phyloP scores from a whole-genome alignment of 1,284 basidiomycete genomes.

The Puccinia novopanici region DNA sequence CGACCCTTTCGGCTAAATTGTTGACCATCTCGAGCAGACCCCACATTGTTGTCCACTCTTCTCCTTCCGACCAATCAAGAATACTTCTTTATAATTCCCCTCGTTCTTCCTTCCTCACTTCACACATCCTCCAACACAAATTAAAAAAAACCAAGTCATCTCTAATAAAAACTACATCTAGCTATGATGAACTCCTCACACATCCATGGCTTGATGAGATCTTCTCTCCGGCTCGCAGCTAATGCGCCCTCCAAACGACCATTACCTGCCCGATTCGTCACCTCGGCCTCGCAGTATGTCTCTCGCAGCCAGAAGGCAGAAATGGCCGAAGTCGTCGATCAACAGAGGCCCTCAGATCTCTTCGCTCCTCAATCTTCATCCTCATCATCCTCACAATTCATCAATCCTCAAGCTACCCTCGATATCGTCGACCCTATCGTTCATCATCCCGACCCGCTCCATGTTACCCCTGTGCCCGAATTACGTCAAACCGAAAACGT shows the following conservation, averaged over 20 bases:
- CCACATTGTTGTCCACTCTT: background rate
- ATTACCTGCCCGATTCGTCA: conserved; percentile 5
- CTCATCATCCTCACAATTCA: background rate
- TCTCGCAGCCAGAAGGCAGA: conserved; percentile 10
- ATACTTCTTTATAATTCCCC: too few relatives aligned
- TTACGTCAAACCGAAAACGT: conserved; percentile 23
- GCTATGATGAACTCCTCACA: conserved; percentile 1
- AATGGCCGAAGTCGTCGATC: conserved; percentile 45
- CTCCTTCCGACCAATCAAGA: conserved; percentile 3
- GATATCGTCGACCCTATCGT: conserved; percentile 48
- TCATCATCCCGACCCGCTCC: conserved; percentile 48
- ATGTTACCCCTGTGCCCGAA: conserved; percentile 51
- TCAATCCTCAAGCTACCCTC: conserved; percentile 27
- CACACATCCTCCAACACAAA: too few relatives aligned
- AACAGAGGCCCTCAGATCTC: background rate
- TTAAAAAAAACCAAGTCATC: too few relatives aligned
- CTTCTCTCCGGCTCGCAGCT: background rate
- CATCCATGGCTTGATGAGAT: conserved; percentile 14
- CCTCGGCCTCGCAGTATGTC: conserved; percentile 24
- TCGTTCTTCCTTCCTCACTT: too few relatives aligned
- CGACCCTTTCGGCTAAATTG: too few relatives aligned
- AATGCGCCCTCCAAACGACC: conserved; percentile 8
- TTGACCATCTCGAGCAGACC: too few relatives aligned
- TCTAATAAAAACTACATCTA: too few relatives aligned
- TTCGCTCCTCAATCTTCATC: background rate